Percentiles rank a stretch among this genome's conserved stretches.
phyloP scores from a whole-genome alignment of 2,329 filamentous ascomycete species.

The Trichoderma hamatum region DNA sequence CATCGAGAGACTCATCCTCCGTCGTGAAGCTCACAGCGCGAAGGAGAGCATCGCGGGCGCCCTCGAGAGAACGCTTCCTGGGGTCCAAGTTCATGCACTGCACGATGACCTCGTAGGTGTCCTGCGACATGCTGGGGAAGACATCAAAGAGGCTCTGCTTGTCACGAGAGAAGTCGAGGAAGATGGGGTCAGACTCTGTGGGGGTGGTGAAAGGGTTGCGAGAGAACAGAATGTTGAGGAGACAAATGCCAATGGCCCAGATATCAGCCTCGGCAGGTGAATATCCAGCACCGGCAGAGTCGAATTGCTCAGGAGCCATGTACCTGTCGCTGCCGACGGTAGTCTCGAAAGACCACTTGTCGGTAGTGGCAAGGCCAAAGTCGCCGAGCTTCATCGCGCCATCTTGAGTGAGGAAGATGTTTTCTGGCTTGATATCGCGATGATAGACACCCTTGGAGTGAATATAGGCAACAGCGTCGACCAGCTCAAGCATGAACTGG shows the following conservation, averaged over 20 bases:
- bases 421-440: slow-evolving; percentile 98
- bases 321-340: slow-evolving; percentile 97
- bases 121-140: slow-evolving; percentile 97
- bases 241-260: slow-evolving; percentile 95
- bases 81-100: slow-evolving; percentile 92
- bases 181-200: slow-evolving; percentile 86
- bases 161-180: slow-evolving; percentile 89
- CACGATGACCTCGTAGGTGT: slow-evolving; percentile 91
- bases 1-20: slow-evolving; percentile 86
- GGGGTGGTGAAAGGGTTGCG: slow-evolving; percentile 94
- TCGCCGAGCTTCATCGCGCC: slow-evolving; percentile 96
- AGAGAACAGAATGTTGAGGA: slow-evolving; percentile 95
- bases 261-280: slow-evolving; percentile 91
- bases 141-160: slow-evolving; percentile 97
- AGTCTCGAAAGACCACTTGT: slow-evolving; percentile 87
- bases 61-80: slow-evolving; percentile 78
- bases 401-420: slow-evolving; percentile 88
- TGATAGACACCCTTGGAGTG: slow-evolving; percentile 92
- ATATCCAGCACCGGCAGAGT: slow-evolving; percentile 84
- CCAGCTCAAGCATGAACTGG: slow-evolving; percentile 93
- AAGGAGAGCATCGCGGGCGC: slow-evolving; percentile 75
- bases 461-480: slow-evolving; percentile 87
- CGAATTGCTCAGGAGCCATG: slow-evolving; percentile 98
- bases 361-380: slow-evolving; percentile 88
- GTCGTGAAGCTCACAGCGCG: slow-evolving; percentile 90